Conservation (phyloP, 176 grass and related monocot species). For the Oryza meyeriana region DNA sequence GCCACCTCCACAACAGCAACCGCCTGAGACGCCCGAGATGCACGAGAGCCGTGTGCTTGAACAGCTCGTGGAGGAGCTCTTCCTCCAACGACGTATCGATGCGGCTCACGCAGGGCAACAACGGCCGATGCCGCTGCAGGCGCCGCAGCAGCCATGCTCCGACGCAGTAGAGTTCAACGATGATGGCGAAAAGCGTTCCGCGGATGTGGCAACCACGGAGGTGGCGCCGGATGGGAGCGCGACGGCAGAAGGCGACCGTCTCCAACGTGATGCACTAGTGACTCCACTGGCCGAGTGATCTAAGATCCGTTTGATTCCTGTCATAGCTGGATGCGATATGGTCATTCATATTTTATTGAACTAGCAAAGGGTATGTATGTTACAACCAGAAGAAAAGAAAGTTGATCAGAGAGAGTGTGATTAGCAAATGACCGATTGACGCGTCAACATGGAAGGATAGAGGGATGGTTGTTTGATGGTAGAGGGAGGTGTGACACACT, state of each 20-base stretch:
- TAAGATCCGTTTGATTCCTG: too few species aligned
- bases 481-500: too few species aligned
- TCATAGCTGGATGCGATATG: too few species aligned
- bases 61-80: not conserved
- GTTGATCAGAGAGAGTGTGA: too few species aligned
- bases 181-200: not conserved
- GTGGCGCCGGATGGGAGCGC: not conserved
- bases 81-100: not conserved
- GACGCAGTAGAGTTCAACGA: not conserved
- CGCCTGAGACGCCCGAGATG: not conserved
- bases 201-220: not conserved
- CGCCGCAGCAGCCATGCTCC: not conserved
- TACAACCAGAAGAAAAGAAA: too few species aligned
- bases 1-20: not conserved
- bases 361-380: too few species aligned
- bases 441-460: too few species aligned
- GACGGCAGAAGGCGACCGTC: not conserved
- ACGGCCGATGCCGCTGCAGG: not conserved
- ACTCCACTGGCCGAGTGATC: not conserved
- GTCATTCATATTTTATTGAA: too few species aligned
- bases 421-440: too few species aligned
- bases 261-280: not conserved
- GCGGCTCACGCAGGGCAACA: not conserved
- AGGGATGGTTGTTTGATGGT: too few species aligned
- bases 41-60: not conserved